Conservation (phyloP, 2,329 filamentous ascomycete genomes). For the Neofusicoccum kwambonambiense region DNA sequence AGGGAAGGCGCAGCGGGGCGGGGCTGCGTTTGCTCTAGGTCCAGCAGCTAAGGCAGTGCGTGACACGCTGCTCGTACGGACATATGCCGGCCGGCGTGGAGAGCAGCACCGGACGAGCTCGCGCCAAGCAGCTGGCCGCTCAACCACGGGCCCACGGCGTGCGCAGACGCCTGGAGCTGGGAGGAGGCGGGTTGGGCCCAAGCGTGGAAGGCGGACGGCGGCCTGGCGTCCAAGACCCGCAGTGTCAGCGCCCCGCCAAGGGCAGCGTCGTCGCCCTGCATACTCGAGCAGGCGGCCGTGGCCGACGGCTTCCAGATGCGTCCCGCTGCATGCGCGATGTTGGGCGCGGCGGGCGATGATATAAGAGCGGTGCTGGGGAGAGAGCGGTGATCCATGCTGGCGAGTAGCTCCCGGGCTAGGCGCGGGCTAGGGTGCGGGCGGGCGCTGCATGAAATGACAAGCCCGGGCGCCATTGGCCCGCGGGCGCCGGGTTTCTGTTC, state of each 20-base stretch:
- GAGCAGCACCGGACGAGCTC: background rate
- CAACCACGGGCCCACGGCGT: background rate
- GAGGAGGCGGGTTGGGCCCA: conserved; percentile 7
- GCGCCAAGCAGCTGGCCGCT: background rate
- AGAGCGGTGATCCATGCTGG: background rate
- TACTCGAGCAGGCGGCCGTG: conserved; percentile 1
- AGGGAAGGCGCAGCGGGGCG: background rate
- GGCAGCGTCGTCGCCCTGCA: conserved; percentile 8
- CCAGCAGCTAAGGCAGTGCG: background rate
- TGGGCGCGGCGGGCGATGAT: background rate
- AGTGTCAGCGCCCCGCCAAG: conserved; percentile 6
- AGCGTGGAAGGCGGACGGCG: background rate
- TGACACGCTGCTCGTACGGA: conserved; percentile 11
- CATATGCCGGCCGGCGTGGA: conserved; percentile 3
- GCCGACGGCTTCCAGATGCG: background rate
- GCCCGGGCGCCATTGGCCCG: background rate
- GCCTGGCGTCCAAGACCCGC: background rate
- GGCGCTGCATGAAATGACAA: conserved; percentile 9
- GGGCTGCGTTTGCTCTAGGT: background rate
- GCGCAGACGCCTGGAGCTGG: background rate
- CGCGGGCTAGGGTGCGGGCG: background rate
- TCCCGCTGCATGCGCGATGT: background rate
- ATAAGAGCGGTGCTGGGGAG: background rate
- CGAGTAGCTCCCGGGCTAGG: background rate
- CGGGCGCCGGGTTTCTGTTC: background rate